Evolutionary conservation across 1,139 yeast species (phyloP), one percentile per base, ranked within the genome.

Genomic region (Geotrichum reessii): DNA sequence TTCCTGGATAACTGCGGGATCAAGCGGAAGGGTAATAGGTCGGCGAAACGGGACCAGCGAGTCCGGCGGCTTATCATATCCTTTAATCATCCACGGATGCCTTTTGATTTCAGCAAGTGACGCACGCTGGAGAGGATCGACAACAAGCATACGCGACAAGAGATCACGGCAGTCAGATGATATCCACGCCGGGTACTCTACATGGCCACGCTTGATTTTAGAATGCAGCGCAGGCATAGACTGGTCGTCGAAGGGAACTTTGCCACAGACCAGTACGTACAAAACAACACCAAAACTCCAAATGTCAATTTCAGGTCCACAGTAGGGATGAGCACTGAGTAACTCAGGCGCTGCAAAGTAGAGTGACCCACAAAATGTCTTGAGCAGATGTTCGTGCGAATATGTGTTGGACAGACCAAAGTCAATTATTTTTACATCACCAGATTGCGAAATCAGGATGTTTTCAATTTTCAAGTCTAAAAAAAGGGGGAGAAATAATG

Each of bases 301-400:
- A 31, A 93, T 86, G 71, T 93, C 99, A 54, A 95, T 97, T 72
- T 95, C 99, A 0, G 99, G 99, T 0, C 99, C 99, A 42, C 82
- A 78, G 68, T 95, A 95, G 0, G 97, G 97, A 64, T 85, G 84
- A 0, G 98, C 99, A 62, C 89, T 87, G 61, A 95, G 78, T 65
- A 95, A 78, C 71, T 95, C 99, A 0, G 99, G 99, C 0, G 99
- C 99, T 0, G 99, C 99, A 79, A 93, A 95, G 72, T 95, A 95
- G 57, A 95, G 78, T 0, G 98, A 91, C 0, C 99, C 99, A 78
- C 99, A 95, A 71, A 90, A 95, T 0, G 99, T 95, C 69, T 89
- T 90, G 67, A 95, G 81, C 58, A 90, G 77, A 53, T 84, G 78
- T 62, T 82, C 82, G 25, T 86, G 84, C 48, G 92, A 83, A 71